Evolutionary conservation across 345 rosid species (phyloP).

Genomic region (Trapa bicornis): DNA sequence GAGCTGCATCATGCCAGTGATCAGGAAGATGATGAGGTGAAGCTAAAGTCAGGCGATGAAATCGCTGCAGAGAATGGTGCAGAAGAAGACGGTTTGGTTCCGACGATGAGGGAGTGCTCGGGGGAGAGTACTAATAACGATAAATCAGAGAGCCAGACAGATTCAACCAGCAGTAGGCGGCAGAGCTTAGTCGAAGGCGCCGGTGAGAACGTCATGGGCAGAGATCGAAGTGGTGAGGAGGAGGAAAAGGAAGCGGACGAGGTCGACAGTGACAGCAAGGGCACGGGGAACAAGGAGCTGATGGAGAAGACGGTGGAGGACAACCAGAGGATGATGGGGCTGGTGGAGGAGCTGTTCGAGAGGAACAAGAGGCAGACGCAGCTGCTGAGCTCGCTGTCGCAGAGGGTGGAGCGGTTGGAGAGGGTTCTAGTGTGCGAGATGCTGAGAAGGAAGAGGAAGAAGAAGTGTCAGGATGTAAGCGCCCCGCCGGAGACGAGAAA

Average conservation of each 20-base stretch:
- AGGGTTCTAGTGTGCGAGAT: slow-evolving; percentile 33
- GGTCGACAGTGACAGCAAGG: background rate
- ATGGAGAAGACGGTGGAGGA: slow-evolving; percentile 42
- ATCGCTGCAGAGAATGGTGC: background rate
- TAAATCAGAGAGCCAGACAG: slow-evolving; percentile 7
- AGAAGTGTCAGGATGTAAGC: background rate
- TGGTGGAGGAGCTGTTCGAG: slow-evolving; percentile 37
- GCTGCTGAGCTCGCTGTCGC: slow-evolving; percentile 29
- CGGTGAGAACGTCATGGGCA: background rate
- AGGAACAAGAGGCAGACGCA: slow-evolving; percentile 36
- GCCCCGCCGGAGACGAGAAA: slow-evolving; percentile 9
- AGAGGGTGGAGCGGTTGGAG: slow-evolving; percentile 48
- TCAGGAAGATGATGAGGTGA: background rate
- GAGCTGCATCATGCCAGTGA: background rate
- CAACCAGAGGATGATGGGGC: slow-evolving; percentile 42
- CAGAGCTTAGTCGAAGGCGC: slow-evolving; percentile 6
- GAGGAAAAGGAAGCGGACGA: background rate
- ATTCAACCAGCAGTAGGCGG: slow-evolving; percentile 3
- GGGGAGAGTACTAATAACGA: background rate
- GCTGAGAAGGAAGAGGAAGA: slow-evolving; percentile 32
- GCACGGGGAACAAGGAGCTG: slow-evolving; percentile 18
- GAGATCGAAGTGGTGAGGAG: background rate
- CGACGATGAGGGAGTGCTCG: background rate
- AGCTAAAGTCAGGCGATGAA: background rate
- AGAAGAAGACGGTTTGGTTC: background rate